Evolutionary conservation across 2,329 filamentous ascomycete species (phyloP).

Genomic region (Plectosphaerella cucumerina): DNA sequence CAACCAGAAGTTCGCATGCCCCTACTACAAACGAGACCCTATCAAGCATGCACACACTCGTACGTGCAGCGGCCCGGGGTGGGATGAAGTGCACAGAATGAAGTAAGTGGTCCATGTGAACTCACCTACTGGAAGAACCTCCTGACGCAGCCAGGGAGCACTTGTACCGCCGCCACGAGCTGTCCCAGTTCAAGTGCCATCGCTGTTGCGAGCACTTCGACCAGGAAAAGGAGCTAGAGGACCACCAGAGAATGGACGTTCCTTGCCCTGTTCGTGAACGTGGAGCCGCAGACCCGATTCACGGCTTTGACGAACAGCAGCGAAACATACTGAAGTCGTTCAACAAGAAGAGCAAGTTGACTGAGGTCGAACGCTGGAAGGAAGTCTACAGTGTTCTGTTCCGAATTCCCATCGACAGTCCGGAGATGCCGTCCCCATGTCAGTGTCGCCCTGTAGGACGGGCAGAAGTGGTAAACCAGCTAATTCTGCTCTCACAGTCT

Average conservation of each 20-base stretch:
- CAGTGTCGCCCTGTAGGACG: no score
- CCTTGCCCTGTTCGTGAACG: slow-evolving; percentile 16
- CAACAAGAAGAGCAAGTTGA: slow-evolving; percentile 21
- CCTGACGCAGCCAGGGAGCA: slow-evolving; percentile 22
- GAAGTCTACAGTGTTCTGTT: slow-evolving; percentile 32
- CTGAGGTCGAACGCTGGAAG: slow-evolving; percentile 31
- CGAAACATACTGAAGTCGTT: slow-evolving; percentile 23
- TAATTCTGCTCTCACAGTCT: slow-evolving; percentile 18
- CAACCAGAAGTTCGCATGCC: slow-evolving; percentile 25
- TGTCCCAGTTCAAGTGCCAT: slow-evolving; percentile 23
- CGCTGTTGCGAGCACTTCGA: slow-evolving; percentile 31
- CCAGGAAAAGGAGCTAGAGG: slow-evolving; percentile 22
- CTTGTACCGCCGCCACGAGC: slow-evolving; percentile 31
- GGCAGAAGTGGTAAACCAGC: not conserved
- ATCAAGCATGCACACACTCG: slow-evolving; percentile 26
- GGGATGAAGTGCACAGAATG: slow-evolving; percentile 32
- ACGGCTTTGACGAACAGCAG: slow-evolving; percentile 32
- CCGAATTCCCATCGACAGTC: slow-evolving; percentile 13
- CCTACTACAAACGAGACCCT: slow-evolving; percentile 34
- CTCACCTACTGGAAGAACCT: not conserved
- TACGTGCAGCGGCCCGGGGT: slow-evolving; percentile 30
- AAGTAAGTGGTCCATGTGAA: slow-evolving; percentile 18
- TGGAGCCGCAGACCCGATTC: slow-evolving; percentile 17
- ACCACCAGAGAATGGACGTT: slow-evolving; percentile 21
- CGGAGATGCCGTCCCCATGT: slow-evolving; percentile 9